Evolutionary conservation across 768 basidiomycete genomes (phyloP), one percentile per base, ranked within the genome.

Genomic region (Macrolepiota dolichaula): DNA sequence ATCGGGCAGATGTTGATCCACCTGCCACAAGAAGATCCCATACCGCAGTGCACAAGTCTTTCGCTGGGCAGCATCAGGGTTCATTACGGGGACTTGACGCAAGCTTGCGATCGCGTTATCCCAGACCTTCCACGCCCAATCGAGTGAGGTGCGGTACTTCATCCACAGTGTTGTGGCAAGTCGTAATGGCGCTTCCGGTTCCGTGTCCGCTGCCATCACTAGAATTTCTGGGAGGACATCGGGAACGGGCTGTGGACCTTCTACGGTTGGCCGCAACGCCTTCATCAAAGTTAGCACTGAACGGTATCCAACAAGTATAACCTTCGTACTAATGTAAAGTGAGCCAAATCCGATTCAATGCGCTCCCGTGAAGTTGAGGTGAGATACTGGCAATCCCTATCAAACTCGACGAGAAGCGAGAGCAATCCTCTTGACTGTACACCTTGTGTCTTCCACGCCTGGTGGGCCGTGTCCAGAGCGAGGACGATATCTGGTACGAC

Each of bases 81-180:
- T 79, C 77, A 88, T 82, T 47, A 73, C 71, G 5, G 87, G 84
- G 47, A 90, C 78, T 69, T 89, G 87, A 46, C 86, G 88, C 47
- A 94, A 76, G 55, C 86, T 87, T 5, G 88, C 84, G 47, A 94
- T 79, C 1, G 87, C 85, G 66, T 90, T 92, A 69, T 92, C 90
- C 91, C 91, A 93, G 19, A 89, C 88, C 66, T 87, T 88, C 85
- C 85, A 88, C 1, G 83, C 90, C 90, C 91, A 92, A 65, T 91
- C 83, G 13, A 72, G 67, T 0, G 89, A 83, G 15, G 83, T 84
- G 46, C 88, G 85, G 66, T 92, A 92, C 68, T 90, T 89, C 72
- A 90, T 89, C 92, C 92, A 94, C 13, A 94, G 76, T 50, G 82
- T 81, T 65, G 88, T 89, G 0, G 91, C 91, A 22, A 94, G 83